These are phyloP conservation scores for Sutorius eximius DNA, from an alignment of 1,284 basidiomycete genomes.

Conservation along the genomic window DNA sequence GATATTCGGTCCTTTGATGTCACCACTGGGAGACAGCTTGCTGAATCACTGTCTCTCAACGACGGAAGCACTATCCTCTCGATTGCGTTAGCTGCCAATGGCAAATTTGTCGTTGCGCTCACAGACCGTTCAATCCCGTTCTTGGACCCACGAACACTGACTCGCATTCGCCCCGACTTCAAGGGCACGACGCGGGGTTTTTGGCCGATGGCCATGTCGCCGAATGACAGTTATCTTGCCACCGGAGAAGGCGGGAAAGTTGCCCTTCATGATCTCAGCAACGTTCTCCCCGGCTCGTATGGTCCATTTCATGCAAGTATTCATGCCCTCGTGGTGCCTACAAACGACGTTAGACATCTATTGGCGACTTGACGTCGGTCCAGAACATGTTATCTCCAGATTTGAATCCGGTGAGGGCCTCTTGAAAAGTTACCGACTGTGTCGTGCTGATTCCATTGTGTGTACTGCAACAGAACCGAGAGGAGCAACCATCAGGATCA, in stretches of 20 bases:
- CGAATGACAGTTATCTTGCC: background rate
- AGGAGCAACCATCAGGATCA: no score
- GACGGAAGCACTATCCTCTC: rapidly evolving
- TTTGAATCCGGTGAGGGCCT: no score
- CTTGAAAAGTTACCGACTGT: no score
- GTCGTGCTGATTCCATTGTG: no score
- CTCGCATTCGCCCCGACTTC: background rate
- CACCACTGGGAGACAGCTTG: background rate
- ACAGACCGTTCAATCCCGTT: background rate
- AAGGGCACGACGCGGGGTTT: background rate
- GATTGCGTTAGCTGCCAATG: background rate
- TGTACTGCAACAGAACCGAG: no score
- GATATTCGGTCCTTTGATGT: background rate
- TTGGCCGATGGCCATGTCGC: background rate
- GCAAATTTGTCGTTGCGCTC: background rate
- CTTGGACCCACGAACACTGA: background rate
- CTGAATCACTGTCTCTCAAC: background rate
- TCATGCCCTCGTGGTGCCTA: no score
- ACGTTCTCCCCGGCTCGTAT: no score
- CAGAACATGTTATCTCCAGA: no score
- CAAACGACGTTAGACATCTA: no score
- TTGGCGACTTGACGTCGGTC: no score
- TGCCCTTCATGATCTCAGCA: no score
- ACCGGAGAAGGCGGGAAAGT: background rate
- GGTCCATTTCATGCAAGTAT: no score